Conservation (phyloP, 441 rosid genomes). For the Geranium incanum region DNA sequence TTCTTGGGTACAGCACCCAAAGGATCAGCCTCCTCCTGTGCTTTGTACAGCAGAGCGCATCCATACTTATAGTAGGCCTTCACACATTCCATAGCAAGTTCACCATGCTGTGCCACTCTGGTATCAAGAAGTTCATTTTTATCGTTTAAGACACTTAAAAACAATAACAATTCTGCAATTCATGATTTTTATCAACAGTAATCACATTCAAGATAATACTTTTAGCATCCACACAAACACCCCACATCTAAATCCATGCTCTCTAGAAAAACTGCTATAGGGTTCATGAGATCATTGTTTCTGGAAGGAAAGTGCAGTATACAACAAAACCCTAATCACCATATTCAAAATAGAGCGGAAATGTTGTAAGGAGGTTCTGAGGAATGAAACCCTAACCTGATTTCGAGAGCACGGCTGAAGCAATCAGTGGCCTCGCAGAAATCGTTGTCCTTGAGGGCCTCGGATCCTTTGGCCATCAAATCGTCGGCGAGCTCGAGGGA, state of each 20-base stretch:
- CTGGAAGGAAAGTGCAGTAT: neutral
- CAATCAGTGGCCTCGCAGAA: slow-evolving; percentile 71
- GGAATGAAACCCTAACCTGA: slow-evolving; percentile 42
- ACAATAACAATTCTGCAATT: neutral
- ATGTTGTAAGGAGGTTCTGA: neutral
- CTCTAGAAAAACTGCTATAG: neutral
- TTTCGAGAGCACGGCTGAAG: slow-evolving; percentile 84
- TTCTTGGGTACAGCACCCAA: slow-evolving; percentile 63
- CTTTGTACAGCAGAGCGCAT: slow-evolving; percentile 64
- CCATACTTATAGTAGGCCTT: slow-evolving; percentile 71
- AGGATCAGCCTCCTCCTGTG: slow-evolving; percentile 88
- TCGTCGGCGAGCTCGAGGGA: slow-evolving; percentile 55
- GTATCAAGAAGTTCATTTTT: neutral
- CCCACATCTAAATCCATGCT: neutral
- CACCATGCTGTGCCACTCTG: slow-evolving; percentile 70
- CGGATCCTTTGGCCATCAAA: slow-evolving; percentile 49
- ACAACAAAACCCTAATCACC: neutral
- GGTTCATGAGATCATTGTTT: neutral
- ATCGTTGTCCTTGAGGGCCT: slow-evolving; percentile 52
- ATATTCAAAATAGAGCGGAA: neutral
- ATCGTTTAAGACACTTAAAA: neutral
- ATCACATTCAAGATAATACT: neutral
- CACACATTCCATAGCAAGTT: slow-evolving; percentile 58
- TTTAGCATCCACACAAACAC: neutral
- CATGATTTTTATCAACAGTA: neutral